Conservation (phyloP, 2,329 filamentous ascomycete species). For the Grosmannia serpens region DNA sequence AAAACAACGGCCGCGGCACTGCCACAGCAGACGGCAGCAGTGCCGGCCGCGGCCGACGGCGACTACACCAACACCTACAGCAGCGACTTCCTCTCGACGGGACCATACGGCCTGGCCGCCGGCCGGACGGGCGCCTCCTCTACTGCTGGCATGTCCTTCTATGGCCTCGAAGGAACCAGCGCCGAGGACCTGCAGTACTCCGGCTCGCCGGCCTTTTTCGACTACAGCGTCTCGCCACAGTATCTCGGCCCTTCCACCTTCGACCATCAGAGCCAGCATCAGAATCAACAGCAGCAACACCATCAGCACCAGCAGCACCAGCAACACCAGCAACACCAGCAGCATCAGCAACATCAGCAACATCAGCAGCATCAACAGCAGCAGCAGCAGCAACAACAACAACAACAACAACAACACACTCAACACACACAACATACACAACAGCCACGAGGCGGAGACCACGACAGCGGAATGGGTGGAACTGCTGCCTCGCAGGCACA, state of each 20-base stretch:
- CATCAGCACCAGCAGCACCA: neutral
- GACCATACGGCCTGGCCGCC: neutral
- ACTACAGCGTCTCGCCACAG: constrained; percentile 11
- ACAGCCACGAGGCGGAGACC: neutral
- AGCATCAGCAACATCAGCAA: neutral
- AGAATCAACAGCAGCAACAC: neutral
- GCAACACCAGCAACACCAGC: neutral
- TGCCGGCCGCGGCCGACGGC: neutral
- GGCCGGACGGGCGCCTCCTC: neutral
- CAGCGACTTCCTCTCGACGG: neutral
- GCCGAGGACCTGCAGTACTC: constrained; percentile 9
- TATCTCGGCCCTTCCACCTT: constrained; percentile 3
- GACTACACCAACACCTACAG: neutral
- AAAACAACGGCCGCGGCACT: neutral
- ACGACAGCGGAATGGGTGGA: neutral
- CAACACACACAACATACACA: neutral
- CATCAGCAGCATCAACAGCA: neutral
- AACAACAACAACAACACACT: neutral
- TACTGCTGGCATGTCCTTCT: constrained; percentile 1
- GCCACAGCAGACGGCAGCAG: neutral
- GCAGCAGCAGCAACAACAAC: neutral
- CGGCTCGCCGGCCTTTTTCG: constrained; percentile 8
- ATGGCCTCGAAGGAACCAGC: constrained; percentile 9
- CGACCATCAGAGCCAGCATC: neutral
- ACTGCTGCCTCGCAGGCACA: neutral